Evolutionary conservation across 1,284 basidiomycete genomes (phyloP).

Genomic region (Pyrrhoderma lamaoense): DNA sequence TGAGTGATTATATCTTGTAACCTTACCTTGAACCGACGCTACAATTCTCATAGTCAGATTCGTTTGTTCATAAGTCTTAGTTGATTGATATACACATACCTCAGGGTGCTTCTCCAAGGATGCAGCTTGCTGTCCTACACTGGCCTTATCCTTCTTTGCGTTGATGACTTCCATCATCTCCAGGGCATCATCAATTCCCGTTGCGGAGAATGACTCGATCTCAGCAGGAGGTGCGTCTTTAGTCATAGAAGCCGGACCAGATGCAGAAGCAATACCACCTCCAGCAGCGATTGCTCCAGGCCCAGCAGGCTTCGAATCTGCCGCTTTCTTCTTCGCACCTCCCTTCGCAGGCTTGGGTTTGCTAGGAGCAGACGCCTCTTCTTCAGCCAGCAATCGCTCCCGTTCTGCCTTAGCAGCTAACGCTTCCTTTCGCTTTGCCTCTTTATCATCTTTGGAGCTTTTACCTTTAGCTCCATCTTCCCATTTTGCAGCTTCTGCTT

Average conservation of each 20-base stretch:
- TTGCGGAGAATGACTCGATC: slow-evolving; percentile 70
- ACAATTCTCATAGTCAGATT: slow-evolving; percentile 14
- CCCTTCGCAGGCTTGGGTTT: slow-evolving; percentile 69
- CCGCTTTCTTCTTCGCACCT: slow-evolving; percentile 43
- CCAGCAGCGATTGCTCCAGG: slow-evolving; percentile 73
- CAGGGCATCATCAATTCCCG: slow-evolving; percentile 87
- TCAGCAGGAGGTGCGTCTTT: slow-evolving; percentile 30
- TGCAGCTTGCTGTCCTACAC: slow-evolving; percentile 76
- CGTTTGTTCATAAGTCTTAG: background rate
- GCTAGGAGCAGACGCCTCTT: slow-evolving; percentile 63
- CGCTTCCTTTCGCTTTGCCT: slow-evolving; percentile 69
- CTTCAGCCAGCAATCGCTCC: slow-evolving; percentile 73
- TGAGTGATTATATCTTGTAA: background rate
- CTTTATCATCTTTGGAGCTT: slow-evolving; percentile 68
- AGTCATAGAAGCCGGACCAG: slow-evolving; percentile 20
- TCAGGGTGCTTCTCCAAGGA: slow-evolving; percentile 91
- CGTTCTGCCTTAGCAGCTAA: slow-evolving; percentile 71
- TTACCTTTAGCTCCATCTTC: slow-evolving; percentile 53
- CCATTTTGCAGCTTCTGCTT: slow-evolving; percentile 78
- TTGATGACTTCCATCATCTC: slow-evolving; percentile 87
- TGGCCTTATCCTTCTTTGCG: slow-evolving; percentile 89
- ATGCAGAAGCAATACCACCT: slow-evolving; percentile 35
- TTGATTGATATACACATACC: slow-evolving; percentile 39
- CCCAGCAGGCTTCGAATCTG: slow-evolving; percentile 52
- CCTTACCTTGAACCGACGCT: slow-evolving; percentile 78